These are phyloP conservation scores for Colletotrichum phormii DNA, from an alignment of 2,329 filamentous ascomycete genomes.

Conservation along the genomic window DNA sequence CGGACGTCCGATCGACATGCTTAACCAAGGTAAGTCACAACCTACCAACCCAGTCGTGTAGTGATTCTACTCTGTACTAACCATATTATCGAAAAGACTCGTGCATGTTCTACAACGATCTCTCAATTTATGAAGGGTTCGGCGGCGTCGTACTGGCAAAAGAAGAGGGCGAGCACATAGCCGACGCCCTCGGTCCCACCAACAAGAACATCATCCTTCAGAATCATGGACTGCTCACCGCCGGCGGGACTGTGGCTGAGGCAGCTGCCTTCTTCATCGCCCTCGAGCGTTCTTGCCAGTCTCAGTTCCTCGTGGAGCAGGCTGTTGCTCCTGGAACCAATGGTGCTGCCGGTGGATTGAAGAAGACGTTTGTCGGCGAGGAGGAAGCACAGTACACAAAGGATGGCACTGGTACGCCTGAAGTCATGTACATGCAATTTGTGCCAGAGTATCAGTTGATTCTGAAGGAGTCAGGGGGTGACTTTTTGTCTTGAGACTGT, in stretches of 20 bases:
- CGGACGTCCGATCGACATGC: slow-evolving; percentile 72
- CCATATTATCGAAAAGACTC: slow-evolving; percentile 54
- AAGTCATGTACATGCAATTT: slow-evolving; percentile 51
- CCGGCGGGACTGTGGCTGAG: slow-evolving; percentile 76
- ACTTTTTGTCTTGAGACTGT: slow-evolving; percentile 42
- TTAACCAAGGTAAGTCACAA: slow-evolving; percentile 60
- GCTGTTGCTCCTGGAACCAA: slow-evolving; percentile 50
- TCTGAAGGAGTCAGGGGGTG: slow-evolving; percentile 45
- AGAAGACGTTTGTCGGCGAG: slow-evolving; percentile 52
- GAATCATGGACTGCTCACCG: slow-evolving; percentile 78
- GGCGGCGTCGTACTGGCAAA: slow-evolving; percentile 64
- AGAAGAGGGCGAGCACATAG: slow-evolving; percentile 72
- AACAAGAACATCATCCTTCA: slow-evolving; percentile 72
- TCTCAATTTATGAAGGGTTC: slow-evolving; percentile 70
- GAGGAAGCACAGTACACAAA: slow-evolving; percentile 53
- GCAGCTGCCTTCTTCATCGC: slow-evolving; percentile 76
- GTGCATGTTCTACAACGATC: slow-evolving; percentile 70
- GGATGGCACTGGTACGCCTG: slow-evolving; percentile 40
- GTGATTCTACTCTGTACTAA: background rate
- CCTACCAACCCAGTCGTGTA: fast-evolving
- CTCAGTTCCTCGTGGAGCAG: slow-evolving; percentile 75
- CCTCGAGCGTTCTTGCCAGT: slow-evolving; percentile 74
- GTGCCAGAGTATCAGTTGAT: slow-evolving; percentile 46
- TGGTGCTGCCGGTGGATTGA: slow-evolving; percentile 40
- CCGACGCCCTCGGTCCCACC: slow-evolving; percentile 66